Percentiles rank a stretch among this genome's conserved stretches.
Evolutionary conservation across 306 rosid genomes (phyloP).

Genomic region (Trifolium repens): DNA sequence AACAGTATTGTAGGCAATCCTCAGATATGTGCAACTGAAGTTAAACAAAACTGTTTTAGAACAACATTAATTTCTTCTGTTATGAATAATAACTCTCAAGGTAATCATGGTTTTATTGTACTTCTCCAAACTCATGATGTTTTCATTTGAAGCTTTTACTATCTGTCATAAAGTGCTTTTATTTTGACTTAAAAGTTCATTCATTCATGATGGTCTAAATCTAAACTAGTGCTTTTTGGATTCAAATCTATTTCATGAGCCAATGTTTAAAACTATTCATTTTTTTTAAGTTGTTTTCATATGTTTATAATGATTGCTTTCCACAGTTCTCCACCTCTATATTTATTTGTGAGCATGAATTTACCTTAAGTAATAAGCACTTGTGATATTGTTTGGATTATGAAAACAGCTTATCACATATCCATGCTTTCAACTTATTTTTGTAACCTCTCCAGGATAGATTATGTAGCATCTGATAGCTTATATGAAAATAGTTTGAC

Average conservation of each 20-base stretch:
- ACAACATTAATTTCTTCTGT: slow-evolving; percentile 49
- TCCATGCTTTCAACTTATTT: background rate
- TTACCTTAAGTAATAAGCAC: slow-evolving; percentile 32
- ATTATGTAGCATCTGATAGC: background rate
- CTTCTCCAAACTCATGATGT: slow-evolving; percentile 33
- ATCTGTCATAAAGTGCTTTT: slow-evolving; percentile 10
- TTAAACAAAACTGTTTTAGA: slow-evolving; percentile 62
- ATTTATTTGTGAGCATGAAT: slow-evolving; percentile 5
- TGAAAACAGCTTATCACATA: background rate
- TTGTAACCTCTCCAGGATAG: background rate
- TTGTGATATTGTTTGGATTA: too few relatives aligned
- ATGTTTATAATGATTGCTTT: slow-evolving; percentile 37
- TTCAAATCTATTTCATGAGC: slow-evolving; percentile 5
- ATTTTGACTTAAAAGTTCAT: slow-evolving; percentile 41
- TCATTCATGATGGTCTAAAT: slow-evolving; percentile 35
- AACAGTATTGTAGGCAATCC: slow-evolving; percentile 81
- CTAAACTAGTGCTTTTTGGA: slow-evolving; percentile 3
- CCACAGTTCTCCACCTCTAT: slow-evolving; percentile 8
- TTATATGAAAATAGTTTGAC: background rate
- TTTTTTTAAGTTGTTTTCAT: background rate
- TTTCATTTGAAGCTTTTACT: slow-evolving; percentile 28
- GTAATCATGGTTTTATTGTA: slow-evolving; percentile 56
- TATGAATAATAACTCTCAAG: slow-evolving; percentile 59
- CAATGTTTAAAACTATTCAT: slow-evolving; percentile 26
- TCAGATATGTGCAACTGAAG: slow-evolving; percentile 70